Base-by-base conservation (phyloP, 2,329 filamentous ascomycete genomes). In the Fusarium tupiense region DNA sequence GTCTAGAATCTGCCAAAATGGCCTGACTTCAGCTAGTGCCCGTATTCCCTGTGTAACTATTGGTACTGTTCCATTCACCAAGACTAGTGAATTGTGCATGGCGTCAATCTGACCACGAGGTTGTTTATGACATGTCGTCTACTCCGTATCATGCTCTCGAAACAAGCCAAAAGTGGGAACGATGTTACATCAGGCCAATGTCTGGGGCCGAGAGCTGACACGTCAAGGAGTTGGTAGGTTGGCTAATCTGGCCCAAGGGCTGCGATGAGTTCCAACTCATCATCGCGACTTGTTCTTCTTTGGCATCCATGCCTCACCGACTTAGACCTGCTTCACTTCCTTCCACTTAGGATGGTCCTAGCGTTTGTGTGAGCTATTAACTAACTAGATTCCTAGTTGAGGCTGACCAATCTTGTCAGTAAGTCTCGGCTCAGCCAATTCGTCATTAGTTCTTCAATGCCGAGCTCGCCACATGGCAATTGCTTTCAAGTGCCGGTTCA, bases 1-100 rank as follows among this genome's bases (percentile, higher is more conserved):
- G 70, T 72, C 73, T 75, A 64, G 73, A 74, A 61, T 60, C 38
- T 44, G 43, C 38, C 22, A 50, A 67, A 38, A 43, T 71, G 73
- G 52, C 47, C 67, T 75, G 70, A 75, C 67, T 59, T 63, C 65
- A 43, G 20, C 40, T 44, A 44, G 53, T 44, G 61, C 26, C 44
- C 58, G 67, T 50, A 47, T 60, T 61, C 33, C 22, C 19, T 56
- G 61, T 75, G 71, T 74, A 74, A 69, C 72, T 47, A 31, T 43
- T 43, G 37, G 38, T 41, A 41, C 47, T 53, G 33, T 40, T 56
- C 38, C 37, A 20, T 63, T 35, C 17, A 37, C 64, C 43, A 31
- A 31, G 50, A 56, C 17, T 24, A 56, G 40, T 29, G 41, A 54
- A 33, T 20, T 31, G 38, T 69, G 43, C 44, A 58, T 70, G 19